phyloP scores from a whole-genome alignment of 305 asterid genomes.

The Striga hermonthica region DNA sequence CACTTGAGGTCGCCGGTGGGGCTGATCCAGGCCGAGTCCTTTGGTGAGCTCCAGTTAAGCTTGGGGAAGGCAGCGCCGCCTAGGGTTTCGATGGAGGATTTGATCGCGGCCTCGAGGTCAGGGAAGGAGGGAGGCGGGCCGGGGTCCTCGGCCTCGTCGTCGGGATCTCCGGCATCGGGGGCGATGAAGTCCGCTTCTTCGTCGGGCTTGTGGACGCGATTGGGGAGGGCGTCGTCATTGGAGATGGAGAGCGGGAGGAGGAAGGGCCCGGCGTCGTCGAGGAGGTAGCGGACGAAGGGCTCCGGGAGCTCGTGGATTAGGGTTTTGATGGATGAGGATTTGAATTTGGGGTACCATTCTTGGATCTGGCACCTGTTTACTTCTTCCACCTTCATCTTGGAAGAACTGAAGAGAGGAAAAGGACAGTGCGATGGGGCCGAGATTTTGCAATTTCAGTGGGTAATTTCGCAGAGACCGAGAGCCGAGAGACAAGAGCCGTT shows the following conservation, averaged over 20 bases:
- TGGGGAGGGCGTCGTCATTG: slow-evolving; percentile 73
- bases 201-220: slow-evolving; percentile 62
- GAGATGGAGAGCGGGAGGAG: slow-evolving; percentile 71
- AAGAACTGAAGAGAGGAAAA: no score
- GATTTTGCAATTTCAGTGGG: no score
- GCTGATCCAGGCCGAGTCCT: slow-evolving; percentile 91
- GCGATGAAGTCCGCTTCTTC: slow-evolving; percentile 56
- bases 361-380: no score
- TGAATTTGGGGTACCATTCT: no score
- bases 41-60: slow-evolving; percentile 93
- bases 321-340: no score
- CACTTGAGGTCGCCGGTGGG: slow-evolving; percentile 68
- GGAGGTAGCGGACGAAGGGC: no score
- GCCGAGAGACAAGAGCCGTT: no score
- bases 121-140: slow-evolving; percentile 77
- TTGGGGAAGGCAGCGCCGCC: slow-evolving; percentile 88
- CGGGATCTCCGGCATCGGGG: neutral
- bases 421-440: no score
- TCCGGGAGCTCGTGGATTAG: no score
- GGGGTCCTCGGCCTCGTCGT: slow-evolving; percentile 25
- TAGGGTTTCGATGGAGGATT: slow-evolving; percentile 59
- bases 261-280: slow-evolving; percentile 64
- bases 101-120: slow-evolving; percentile 55
- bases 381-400: no score
- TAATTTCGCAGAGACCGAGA: no score